Base-by-base conservation (phyloP, 2,329 filamentous ascomycete genomes). In the Alternaria solani region DNA sequence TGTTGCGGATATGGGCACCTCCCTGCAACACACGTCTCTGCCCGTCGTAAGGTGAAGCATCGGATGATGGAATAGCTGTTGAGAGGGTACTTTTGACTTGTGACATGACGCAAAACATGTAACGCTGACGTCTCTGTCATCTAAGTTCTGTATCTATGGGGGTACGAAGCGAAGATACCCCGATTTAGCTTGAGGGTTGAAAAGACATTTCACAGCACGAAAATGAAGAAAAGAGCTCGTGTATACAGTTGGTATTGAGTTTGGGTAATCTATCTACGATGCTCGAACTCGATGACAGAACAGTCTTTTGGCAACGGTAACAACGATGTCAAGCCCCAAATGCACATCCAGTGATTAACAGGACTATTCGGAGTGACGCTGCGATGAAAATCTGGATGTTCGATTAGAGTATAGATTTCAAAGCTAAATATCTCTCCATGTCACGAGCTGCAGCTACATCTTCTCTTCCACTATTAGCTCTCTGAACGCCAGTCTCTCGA, bases 401-500 rank as follows among this genome's bases (percentile, higher is more conserved):
- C 7, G 2, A 26, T 1, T 23, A 23, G 8, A 11, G 1, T 1
- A 36, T 25, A 23, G 25, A n/a, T 12, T 5, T 36, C 11, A 8
- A 7, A 18, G 7, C n/a, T 20, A n/a, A 41, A 30, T 14, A 28
- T 16, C 16, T 16, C 34, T 20, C n/a, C 7, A 16, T 36, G 7
- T 18, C n/a, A 11, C 7, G n/a, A n/a, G 36, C 7, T 39, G 14
- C n/a, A 9, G 5, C n/a, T 39, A 20, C 7, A 8, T 39, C 36
- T 39, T 39, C 36, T 39, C 36, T 11, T 9, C 23, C 18, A 20
- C 5, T 5, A 8, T 23, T 18, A 23, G 4, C 8, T 18, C n/a
- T 41, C 20, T 23, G 18, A 23, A 32, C n/a, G 7, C 38, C 47
- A 2, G 32, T 59, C 39, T 16, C 44, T 51, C 6, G 66, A 62